These are phyloP conservation scores for Baorangia bicolor DNA, from an alignment of 768 basidiomycete species.

Conservation along the genomic window DNA sequence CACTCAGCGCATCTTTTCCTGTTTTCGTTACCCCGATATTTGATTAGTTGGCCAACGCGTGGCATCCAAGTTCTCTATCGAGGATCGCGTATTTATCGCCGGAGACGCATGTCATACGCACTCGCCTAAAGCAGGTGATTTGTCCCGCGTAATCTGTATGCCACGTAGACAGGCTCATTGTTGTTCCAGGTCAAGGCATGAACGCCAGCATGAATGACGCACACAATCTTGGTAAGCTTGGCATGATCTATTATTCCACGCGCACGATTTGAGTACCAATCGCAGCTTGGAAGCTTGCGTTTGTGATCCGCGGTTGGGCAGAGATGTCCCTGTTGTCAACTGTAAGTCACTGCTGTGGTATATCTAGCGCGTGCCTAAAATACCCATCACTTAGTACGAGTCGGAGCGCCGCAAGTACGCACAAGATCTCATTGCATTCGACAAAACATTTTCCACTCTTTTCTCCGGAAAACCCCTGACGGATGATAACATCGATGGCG, in stretches of 20 bases:
- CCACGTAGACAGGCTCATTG: conserved; percentile 8
- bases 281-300: conserved; percentile 52
- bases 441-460: conserved; percentile 49
- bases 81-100: conserved; percentile 54
- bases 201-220: conserved; percentile 55
- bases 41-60: conserved; percentile 53
- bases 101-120: conserved; percentile 55
- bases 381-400: conserved; percentile 40
- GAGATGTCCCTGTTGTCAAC: conserved; percentile 45
- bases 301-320: conserved; percentile 49
- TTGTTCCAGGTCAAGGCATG: conserved; percentile 48
- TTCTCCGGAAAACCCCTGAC: conserved; percentile 54
- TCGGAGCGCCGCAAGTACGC: conserved; percentile 53
- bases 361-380: background rate
- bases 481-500: conserved; percentile 36
- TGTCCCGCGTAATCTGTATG: background rate
- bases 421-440: conserved; percentile 53
- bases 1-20: background rate
- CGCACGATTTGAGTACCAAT: background rate
- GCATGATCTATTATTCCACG: background rate
- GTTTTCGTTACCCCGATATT: background rate
- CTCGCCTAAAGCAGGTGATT: conserved; percentile 42
- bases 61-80: conserved; percentile 46
- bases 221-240: conserved; percentile 46
- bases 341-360: conserved; percentile 27